Base-by-base conservation (phyloP, 805 yeast genomes). In the Osmozyma mogii region DNA sequence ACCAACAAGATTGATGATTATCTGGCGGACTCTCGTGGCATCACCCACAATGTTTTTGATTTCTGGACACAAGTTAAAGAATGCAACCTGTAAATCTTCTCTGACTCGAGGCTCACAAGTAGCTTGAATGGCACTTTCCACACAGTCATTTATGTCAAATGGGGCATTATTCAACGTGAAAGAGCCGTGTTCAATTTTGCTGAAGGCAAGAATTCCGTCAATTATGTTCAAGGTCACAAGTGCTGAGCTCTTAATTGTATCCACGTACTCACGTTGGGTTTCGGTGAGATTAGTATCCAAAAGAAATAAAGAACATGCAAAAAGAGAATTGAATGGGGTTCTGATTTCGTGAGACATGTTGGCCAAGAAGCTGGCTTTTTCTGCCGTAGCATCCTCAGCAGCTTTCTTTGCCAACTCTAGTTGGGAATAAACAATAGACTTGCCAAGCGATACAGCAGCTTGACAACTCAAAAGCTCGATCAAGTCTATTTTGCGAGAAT, bases 281-380 rank as follows among this genome's bases (percentile, higher is more conserved):
- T 49, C 53, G 9, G 49, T 56, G 34, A 70, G 47, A 3, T 54
- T 57, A 0, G 77, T 70, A 35, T 70, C 75, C 30, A 70, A 48
- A 32, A 71, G 51, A 37, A 70, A 64, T 3, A 69, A 61, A 3
- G 70, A 59, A 44, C 71, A 68, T 11, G 71, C 65, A 32, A 68
- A 50, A 18, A 68, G 52, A 2, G 72, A 67, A 41, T 72, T 71
- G 49, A 70, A 70, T 1, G 77, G 77, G 2, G 77, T 70, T 28
- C 77, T 50, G 28, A 70, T 70, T 38, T 70, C 77, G 40, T 70
- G 77, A 2, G 75, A 70, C 77, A 70, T 70, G 37, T 70, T 71
- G 14, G 64, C 64, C 34, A 70, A 44, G 43, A 70, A 70, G 30
- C 70, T 68, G 4, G 75, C 71, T 48, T 69, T 70, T 42, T 68